A percentile compares a stretch with the other conserved stretches of the same genome.
Evolutionary conservation across 257 asterid genomes (phyloP).

Genomic region (Solanum chiquidenum): DNA sequence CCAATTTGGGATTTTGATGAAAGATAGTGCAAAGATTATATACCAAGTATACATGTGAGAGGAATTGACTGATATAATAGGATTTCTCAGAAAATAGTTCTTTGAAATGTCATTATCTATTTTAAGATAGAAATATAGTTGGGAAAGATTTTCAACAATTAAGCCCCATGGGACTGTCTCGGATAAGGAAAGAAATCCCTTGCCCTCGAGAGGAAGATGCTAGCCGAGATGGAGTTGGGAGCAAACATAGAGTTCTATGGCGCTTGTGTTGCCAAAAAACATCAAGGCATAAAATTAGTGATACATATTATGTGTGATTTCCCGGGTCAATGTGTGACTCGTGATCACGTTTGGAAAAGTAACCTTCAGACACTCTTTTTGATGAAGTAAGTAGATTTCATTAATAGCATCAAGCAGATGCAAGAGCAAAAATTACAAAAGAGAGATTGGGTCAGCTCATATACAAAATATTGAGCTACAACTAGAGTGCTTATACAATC

Average conservation of each 20-base stretch:
- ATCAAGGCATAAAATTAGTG: not conserved
- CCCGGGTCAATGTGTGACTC: not conserved
- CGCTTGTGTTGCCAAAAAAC: not conserved
- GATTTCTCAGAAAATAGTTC: not conserved
- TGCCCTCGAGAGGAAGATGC: not conserved
- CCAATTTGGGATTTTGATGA: not conserved
- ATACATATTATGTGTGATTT: not conserved
- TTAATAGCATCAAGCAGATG: not conserved
- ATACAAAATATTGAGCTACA: not conserved
- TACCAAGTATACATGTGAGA: not conserved
- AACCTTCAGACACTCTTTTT: not conserved
- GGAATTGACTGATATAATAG: not conserved
- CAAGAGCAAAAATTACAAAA: not conserved
- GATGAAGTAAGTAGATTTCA: not conserved
- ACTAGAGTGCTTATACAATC: not conserved
- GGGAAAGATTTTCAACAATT: not conserved
- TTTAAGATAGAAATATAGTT: not conserved
- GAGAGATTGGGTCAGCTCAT: not conserved
- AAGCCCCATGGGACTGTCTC: not conserved
- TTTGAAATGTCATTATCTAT: not conserved
- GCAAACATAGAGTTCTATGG: not conserved
- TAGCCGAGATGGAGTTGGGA: not conserved
- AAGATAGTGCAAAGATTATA: not conserved
- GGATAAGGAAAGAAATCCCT: not conserved
- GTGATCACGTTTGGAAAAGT: not conserved